Evolutionary conservation across 1,284 basidiomycete species (phyloP), one percentile per base, ranked within the genome.

Genomic region (Fistulina hepatica): DNA sequence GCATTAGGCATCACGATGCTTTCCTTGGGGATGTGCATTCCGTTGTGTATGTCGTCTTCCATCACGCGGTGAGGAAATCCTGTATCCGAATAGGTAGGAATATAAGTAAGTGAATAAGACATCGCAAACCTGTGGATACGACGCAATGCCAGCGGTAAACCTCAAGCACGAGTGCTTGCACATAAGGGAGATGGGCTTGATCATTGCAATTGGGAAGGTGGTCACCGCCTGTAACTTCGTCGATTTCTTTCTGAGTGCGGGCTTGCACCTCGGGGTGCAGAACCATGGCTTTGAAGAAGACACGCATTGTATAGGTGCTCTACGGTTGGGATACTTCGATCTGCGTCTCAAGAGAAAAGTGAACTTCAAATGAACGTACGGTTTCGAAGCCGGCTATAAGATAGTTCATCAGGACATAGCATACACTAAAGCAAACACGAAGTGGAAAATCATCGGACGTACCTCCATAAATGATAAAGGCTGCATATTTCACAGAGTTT

Each of bases 81-180:
- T 40, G 13, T n/a, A n/a, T n/a, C n/a, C 40, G 48, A 52, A 52
- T 12, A 23, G 6, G 33, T 22, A 2, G 21, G 16, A 17, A 15
- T 34, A 19, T 17, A 3, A 11, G 15, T n/a, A 16, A 17, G 20
- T 12, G n/a, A n/a, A n/a, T 28, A 9, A 11, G 10, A 32, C 13
- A n/a, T 12, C 7, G 47, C 16, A 51, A 35, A 9, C 28, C 28
- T 19, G 19, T 5, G 4, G 28, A 19, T 0, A 54, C 55, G 13
- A 75, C 71, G 3, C 59, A 53, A 43, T 73, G 63, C 79, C 77
- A 82, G 3, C 79, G 66, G 36, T 79, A 52, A 4, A 76, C 65
- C 55, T 83, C 80, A 45, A 73, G 73, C 2, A 65, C 54, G 5
- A 80, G 54, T 1, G 77, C 77, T 37, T 74, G 63, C 32, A 76